phyloP scores from a whole-genome alignment of 345 rosid species.

The Angophora floribunda region DNA sequence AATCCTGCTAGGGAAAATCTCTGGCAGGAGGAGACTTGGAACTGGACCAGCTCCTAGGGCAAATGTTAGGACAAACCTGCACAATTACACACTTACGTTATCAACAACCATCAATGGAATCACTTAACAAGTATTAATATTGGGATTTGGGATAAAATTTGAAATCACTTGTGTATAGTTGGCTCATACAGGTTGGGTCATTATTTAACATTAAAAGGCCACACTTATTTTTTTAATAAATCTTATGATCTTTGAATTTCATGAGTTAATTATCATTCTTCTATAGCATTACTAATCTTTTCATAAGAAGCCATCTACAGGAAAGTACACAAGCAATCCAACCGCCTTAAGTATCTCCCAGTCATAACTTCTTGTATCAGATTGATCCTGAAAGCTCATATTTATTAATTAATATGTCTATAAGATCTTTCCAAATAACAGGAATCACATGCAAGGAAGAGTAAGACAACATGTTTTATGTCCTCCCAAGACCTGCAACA shows the following conservation, averaged over 20 bases:
- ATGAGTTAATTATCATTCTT: neutral
- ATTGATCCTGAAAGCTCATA: neutral
- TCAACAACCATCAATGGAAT: neutral
- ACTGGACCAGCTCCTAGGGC: conserved; percentile 98
- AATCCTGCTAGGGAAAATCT: conserved; percentile 82
- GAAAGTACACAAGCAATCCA: neutral
- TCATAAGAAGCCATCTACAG: neutral
- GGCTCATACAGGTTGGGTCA: neutral
- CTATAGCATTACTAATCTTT: neutral
- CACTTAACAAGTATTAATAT: neutral
- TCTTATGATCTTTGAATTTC: neutral
- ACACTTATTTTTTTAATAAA: neutral
- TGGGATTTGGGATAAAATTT: neutral
- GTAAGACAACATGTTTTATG: neutral
- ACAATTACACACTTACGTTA: conserved; percentile 1
- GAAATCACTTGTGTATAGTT: neutral
- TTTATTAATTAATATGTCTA: neutral
- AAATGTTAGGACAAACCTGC: conserved; percentile 89
- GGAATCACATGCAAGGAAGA: neutral
- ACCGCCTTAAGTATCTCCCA: neutral
- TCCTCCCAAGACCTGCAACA: neutral
- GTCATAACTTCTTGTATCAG: neutral
- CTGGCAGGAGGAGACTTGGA: conserved; percentile 92
- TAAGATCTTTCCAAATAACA: neutral
- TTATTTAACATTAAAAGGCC: neutral